Evolutionary conservation across 345 rosid species (phyloP), one percentile per base, ranked within the genome.

Genomic region (Melaleuca alternifolia): DNA sequence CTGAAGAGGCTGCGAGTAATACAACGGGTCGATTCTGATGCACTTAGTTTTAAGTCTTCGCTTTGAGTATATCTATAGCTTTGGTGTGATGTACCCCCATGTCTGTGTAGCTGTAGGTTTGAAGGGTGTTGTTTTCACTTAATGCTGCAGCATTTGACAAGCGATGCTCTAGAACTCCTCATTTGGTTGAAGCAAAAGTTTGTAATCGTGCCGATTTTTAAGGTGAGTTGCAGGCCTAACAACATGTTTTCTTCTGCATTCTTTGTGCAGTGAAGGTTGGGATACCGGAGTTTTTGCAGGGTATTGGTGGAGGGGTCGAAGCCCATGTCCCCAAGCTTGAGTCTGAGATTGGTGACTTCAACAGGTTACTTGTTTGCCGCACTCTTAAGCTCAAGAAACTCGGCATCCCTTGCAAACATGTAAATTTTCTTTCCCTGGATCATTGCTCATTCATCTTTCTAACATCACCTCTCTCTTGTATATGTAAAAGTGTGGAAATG

Each of bases 361-460:
- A 94, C 12, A 95, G 91, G 57, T 91, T 97, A 88, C 97, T 97
- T 11, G 94, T 93, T 86, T 92, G 96, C 13, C 96, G 99, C 86
- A 97, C 99, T 0, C 94, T 96, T 85, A 94, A 89, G 92, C 98
- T 97, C 88, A 97, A 96, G 92, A 97, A 94, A 87, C 89, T 92
- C 7, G 99, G 98, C 87, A 94, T 97, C 87, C 98, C 98, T 75
- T 97, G 99, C 92, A 95, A 97, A 89, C 99, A 96, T 87, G 99
- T 97, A 91, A 93, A 5, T 71, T 18, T 24, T 37, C 81, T 71
- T 71, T 65, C 77, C 48, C 14, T 71, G 81, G 48, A 21, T 71
- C 48, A 37, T 37, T 71, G 24, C 48, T 71, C 48, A 18, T 71
- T 71, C 10, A 4, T 37, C 48, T 71, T 37, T 37, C 48, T 37